phyloP scores from a whole-genome alignment of 2,329 filamentous ascomycete species.

The Ophiognomonia clavigignenti-juglandacearum region DNA sequence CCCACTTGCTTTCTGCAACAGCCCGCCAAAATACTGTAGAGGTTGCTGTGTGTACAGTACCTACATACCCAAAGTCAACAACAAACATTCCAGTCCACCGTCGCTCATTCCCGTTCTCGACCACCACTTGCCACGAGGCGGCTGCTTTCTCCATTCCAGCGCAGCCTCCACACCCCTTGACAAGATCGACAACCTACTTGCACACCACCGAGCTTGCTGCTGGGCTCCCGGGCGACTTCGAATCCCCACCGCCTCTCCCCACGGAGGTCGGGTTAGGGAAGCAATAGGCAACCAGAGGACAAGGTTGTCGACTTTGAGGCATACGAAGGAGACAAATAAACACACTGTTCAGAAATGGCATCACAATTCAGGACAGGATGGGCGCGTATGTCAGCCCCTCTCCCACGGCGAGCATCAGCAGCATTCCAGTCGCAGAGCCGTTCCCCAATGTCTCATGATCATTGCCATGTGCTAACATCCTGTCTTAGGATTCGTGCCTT shows the following conservation, averaged over 20 bases:
- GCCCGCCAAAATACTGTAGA: no score
- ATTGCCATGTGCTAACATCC: neutral
- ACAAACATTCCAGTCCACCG: neutral
- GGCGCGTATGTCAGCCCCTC: slow-evolving; percentile 36
- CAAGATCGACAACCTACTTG: neutral
- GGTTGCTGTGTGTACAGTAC: no score
- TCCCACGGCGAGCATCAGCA: neutral
- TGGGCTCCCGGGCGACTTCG: slow-evolving; percentile 14
- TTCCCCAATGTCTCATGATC: no score
- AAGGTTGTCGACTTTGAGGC: neutral
- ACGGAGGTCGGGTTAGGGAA: slow-evolving; percentile 16
- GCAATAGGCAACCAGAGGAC: neutral
- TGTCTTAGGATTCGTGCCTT: slow-evolving; percentile 56
- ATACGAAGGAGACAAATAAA: neutral
- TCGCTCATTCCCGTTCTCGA: neutral
- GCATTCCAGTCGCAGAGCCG: neutral
- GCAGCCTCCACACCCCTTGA: neutral
- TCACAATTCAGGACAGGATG: slow-evolving; percentile 40
- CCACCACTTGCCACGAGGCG: neutral
- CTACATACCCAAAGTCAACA: neutral
- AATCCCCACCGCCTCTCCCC: slow-evolving; percentile 15
- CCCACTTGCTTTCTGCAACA: neutral
- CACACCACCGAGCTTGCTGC: no score
- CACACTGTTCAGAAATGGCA: slow-evolving; percentile 7
- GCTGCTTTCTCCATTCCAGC: slow-evolving; percentile 7